Conservation (phyloP, 768 basidiomycete genomes). For the Agaricus sinodeliciosus region DNA sequence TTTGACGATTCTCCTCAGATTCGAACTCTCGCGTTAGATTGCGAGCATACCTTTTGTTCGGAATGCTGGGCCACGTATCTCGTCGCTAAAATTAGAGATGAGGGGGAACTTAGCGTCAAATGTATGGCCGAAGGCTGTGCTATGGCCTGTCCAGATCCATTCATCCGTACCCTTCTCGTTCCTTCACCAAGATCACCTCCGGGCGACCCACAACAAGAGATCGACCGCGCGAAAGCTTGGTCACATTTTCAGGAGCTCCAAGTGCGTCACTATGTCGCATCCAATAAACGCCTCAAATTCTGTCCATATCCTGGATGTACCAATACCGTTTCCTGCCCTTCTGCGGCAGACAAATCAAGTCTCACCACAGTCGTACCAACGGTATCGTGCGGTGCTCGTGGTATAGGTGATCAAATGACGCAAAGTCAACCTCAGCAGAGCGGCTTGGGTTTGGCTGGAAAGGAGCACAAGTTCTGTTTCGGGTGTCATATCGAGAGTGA, state of each 20-base stretch:
- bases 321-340: constrained; percentile 84
- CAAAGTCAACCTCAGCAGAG: constrained; percentile 24
- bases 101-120: constrained; percentile 64
- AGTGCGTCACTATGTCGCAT: constrained; percentile 84
- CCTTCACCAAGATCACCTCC: constrained; percentile 20
- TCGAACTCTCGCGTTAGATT: constrained; percentile 64
- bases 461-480: constrained; percentile 86
- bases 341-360: constrained; percentile 70
- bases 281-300: constrained; percentile 79
- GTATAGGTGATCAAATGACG: constrained; percentile 29
- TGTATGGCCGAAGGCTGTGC: constrained; percentile 81
- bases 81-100: constrained; percentile 73
- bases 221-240: constrained; percentile 46
- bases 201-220: constrained; percentile 19
- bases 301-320: constrained; percentile 95
- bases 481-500: constrained; percentile 86
- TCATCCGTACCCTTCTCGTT: constrained; percentile 51
- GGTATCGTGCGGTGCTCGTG: constrained; percentile 73
- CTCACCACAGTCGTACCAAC: constrained; percentile 81
- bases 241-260: constrained; percentile 81
- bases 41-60: constrained; percentile 80
- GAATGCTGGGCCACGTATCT: constrained; percentile 83
- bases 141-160: constrained; percentile 55
- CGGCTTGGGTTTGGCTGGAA: constrained; percentile 25
- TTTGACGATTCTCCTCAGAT: constrained; percentile 65